Conservation (phyloP, 176 grass and related monocot species). For the Secale cereale region DNA sequence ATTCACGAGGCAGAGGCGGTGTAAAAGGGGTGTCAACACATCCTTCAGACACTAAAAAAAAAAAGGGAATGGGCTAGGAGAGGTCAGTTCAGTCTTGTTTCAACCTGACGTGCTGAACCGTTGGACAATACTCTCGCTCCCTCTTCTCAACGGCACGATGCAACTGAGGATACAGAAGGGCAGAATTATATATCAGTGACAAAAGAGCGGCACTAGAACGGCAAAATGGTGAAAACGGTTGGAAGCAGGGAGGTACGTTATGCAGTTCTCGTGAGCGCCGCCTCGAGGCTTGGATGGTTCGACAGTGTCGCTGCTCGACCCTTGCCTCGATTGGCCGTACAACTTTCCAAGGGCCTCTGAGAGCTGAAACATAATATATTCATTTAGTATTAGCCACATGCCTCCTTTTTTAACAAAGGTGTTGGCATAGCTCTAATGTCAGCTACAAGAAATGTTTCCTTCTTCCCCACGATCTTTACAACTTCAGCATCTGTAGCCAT, state of each 20-base stretch:
- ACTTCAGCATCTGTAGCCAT: background rate
- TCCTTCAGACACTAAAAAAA: background rate
- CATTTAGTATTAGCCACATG: background rate
- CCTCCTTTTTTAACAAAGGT: background rate
- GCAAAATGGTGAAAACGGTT: background rate
- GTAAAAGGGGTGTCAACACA: constrained; percentile 24
- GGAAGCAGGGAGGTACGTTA: constrained; percentile 51
- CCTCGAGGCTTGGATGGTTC: constrained; percentile 77
- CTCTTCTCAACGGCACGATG: constrained; percentile 65
- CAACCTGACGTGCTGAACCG: constrained; percentile 98
- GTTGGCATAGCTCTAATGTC: background rate
- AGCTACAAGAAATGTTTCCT: background rate
- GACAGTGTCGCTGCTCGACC: constrained; percentile 53
- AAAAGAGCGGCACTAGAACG: background rate
- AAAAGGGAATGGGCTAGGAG: background rate
- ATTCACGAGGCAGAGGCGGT: background rate
- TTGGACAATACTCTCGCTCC: constrained; percentile 31
- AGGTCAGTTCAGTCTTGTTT: background rate
- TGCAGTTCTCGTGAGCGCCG: constrained; percentile 95
- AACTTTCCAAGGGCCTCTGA: constrained; percentile 98
- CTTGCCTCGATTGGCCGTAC: constrained; percentile 89
- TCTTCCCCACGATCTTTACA: background rate
- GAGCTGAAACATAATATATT: constrained; percentile 54
- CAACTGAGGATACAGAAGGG: constrained; percentile 41
- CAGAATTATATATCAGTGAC: background rate